Base-by-base conservation (phyloP, 768 basidiomycete species). In the Pholiota microspora region DNA sequence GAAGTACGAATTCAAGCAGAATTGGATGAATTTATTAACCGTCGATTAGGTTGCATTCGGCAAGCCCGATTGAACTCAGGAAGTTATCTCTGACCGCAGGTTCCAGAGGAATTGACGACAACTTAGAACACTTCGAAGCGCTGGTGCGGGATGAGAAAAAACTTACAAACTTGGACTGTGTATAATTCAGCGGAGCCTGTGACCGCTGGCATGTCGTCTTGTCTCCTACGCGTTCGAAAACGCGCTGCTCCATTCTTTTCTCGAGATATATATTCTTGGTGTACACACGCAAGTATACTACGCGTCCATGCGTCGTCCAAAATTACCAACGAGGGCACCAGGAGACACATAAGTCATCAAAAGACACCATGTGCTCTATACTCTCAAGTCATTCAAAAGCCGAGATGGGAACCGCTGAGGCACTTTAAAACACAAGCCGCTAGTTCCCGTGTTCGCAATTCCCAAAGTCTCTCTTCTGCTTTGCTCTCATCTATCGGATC, bases 351-450 rank as follows among this genome's bases (percentile, higher is more conserved):
- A 51, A 23, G 38, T 56, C 24, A 40, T 44, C 32, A 53, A 45
- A 4, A 44, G 15, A 42, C 40, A 31, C 55, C 64, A 65, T 65
- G 64, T 63, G 62, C 54, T 57, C 57, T 38, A 15, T 54, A 23
- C 18, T 40, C 47, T 52, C 57, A 55, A 57, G 53, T 59, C 54
- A 59, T 29, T 58, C 58, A 58, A 59, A 55, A 56, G 57, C 54
- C 46, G 48, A 35, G 34, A 58, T 55, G 44, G 31, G n/a, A 60
- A 49, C 64, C 57, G 54, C 55, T 49, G 42, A 46, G 56, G 53
- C 58, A 59, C 53, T 58, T 48, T 56, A 62, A 63, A 66, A 54
- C n/a, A n/a, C n/a, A n/a, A n/a, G n/a, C 55, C 58, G 58, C 62
- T 61, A 62, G 59, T 48, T 59, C 46, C 53, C 56, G 58, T 51